Conservation (phyloP, 176 grass and related monocot genomes). For the Triticum dicoccoides region DNA sequence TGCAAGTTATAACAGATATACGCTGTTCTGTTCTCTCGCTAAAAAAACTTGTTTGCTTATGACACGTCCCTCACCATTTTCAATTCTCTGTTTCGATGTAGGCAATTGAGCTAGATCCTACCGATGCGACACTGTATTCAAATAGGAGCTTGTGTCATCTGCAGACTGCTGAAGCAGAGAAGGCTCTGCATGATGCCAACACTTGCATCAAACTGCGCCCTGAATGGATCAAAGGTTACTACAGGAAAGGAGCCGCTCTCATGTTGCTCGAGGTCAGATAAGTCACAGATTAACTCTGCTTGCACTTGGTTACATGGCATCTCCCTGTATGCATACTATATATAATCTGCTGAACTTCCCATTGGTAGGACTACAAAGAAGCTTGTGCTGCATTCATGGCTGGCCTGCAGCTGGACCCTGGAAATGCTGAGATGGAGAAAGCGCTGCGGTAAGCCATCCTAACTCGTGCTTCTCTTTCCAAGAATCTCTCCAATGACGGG, state of each 20-base stretch:
- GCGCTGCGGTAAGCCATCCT: background rate
- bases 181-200: background rate
- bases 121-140: background rate
- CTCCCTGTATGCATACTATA: too few species aligned
- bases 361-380: background rate
- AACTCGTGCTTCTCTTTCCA: background rate
- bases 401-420: background rate
- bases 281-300: background rate
- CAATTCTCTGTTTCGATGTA: background rate
- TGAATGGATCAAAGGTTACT: conserved; percentile 4
- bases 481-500: background rate
- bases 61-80: background rate
- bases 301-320: background rate
- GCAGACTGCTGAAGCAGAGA: background rate
- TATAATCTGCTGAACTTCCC: background rate
- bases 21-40: background rate
- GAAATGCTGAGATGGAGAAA: background rate
- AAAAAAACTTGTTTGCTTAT: background rate
- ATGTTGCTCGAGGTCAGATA: background rate
- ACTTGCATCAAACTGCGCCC: background rate
- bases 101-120: conserved; percentile 4
- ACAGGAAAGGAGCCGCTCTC: conserved; percentile 21
- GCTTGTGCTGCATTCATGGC: background rate
- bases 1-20: background rate
- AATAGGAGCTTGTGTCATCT: background rate